Evolutionary conservation across 2,329 filamentous ascomycete genomes (phyloP), one percentile per base, ranked within the genome.

Genomic region (Nemania sp.): DNA sequence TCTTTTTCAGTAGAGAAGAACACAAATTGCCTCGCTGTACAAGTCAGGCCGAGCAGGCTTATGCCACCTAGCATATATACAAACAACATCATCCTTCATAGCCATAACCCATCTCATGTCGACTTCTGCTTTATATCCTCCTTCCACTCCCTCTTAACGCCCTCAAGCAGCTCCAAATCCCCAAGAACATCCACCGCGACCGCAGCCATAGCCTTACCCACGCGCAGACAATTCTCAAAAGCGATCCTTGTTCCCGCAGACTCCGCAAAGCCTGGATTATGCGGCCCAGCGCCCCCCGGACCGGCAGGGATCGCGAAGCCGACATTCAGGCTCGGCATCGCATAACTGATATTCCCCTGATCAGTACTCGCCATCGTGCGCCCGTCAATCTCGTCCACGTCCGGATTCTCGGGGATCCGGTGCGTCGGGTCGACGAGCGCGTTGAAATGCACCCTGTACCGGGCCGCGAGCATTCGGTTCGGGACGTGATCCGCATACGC

Each of bases 281-380:
- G 81, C 15, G 80, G 80, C 0, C 78, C 75, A 11, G 67, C 68
- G 1, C 73, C 74, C 2, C 72, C 70, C 2, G 71, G 69, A 0
- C 76, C 75, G 2, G 79, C 74, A 14, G 69, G 70, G 52, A 84
- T 81, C 22, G 73, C 72, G 61, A 83, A 84, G 6, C 76, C 76
- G 1, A 75, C 71, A 50, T 74, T 79, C 31, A 86, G 64, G 48
- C 77, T 80, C 33, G 82, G 83, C 72, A 84, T 75, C 1, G 73
- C 78, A 61, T 84, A 78, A 59, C 78, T 82, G 49, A 85, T 67
- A 56, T 86, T 76, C 0, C 82, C 83, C 68, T 84, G 80, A 62
- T 86, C 82, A 0, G 80, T 83, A 58, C 79, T 82, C 4, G 81
- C 81, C 61, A 72, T 75, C n/a, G 75, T 77, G 20, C 68, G 64